These are phyloP conservation scores for Raffaelea arxii DNA, from an alignment of 2,329 filamentous ascomycete genomes.

Conservation along the genomic window DNA sequence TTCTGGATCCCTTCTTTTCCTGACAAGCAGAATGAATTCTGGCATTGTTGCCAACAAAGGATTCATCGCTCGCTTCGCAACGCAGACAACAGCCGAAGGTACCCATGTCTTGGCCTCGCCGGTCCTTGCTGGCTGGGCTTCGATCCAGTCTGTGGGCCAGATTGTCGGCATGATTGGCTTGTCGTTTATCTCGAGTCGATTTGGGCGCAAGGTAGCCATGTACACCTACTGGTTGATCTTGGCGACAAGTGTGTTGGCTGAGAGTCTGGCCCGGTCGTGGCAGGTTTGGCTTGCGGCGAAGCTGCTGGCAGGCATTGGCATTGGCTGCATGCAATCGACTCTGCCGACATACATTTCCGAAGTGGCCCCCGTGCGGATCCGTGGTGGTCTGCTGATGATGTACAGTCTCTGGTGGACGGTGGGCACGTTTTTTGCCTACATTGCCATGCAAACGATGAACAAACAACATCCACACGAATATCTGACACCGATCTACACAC, in stretches of 20 bases:
- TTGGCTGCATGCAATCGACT: slow-evolving; percentile 31
- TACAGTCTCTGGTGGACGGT: slow-evolving; percentile 34
- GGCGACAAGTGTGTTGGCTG: slow-evolving; percentile 24
- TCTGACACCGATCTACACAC: slow-evolving; percentile 29
- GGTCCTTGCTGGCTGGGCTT: slow-evolving; percentile 27
- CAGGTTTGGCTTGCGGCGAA: slow-evolving; percentile 29
- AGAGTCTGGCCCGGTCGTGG: slow-evolving; percentile 26
- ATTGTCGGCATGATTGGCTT: slow-evolving; percentile 26
- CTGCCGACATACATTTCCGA: slow-evolving; percentile 32
- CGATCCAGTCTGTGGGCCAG: slow-evolving; percentile 29
- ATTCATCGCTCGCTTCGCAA: slow-evolving; percentile 25
- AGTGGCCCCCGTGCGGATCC: slow-evolving; percentile 27
- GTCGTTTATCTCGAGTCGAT: slow-evolving; percentile 16
- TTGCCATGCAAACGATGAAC: slow-evolving; percentile 28
- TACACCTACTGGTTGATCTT: slow-evolving; percentile 22
- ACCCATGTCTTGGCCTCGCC: slow-evolving; percentile 22
- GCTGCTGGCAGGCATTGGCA: slow-evolving; percentile 25
- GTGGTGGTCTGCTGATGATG: slow-evolving; percentile 28
- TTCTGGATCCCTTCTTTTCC: no score
- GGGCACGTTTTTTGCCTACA: slow-evolving; percentile 30
- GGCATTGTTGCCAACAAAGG: slow-evolving; percentile 21
- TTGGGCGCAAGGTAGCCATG: slow-evolving; percentile 23
- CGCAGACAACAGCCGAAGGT: slow-evolving; percentile 16
- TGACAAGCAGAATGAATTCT: not conserved
- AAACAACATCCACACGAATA: slow-evolving; percentile 22